Evolutionary conservation across 805 yeast genomes (phyloP), one percentile per base, ranked within the genome.

Genomic region (Metschnikowia lachancei): DNA sequence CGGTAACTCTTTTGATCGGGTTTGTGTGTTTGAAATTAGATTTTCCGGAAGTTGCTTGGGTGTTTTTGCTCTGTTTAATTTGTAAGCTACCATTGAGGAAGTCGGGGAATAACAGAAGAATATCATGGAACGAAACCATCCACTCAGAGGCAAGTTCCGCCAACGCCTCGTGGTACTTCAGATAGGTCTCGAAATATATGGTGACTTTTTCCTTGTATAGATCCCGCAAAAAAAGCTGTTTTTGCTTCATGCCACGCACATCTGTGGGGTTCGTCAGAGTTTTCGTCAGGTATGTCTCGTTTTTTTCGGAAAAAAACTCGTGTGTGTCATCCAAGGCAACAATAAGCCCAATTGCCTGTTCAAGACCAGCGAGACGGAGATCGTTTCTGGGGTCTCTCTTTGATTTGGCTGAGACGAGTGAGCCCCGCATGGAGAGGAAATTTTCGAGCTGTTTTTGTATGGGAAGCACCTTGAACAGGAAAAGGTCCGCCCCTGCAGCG

Each of bases 91-190:
- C 67, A 52, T 64, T 64, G 29, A 72, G 49, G 50, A 67, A 72
- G 36, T 63, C 69, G 2, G 77, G 77, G 44, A 69, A 72, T 18
- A 71, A 49, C 4, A 55, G 54, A 13, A 72, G 56, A 1, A 71
- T 59, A 43, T 69, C 74, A 13, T 57, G 51, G 36, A 62, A 65
- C 1, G 69, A 59, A 5, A 71, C 56, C 17, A 71, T 41, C 77
- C 77, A 72, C 34, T 70, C 74, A 3, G 72, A 67, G 11, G 71
- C 61, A 14, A 71, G 65, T 2, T 64, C 73, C 1, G 69, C 72
- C 30, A 72, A 54, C 0, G 76, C 53, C 50, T 70, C 74, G 39
- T 66, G 72, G 52, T 60, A 72, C 44, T 60, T 65, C 3, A 60
- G 51, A 47, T 66, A 69, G 13, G 58, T 49, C 31, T 65, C 69